Conservation (phyloP, 768 basidiomycete genomes). For the Tricholomella constricta region DNA sequence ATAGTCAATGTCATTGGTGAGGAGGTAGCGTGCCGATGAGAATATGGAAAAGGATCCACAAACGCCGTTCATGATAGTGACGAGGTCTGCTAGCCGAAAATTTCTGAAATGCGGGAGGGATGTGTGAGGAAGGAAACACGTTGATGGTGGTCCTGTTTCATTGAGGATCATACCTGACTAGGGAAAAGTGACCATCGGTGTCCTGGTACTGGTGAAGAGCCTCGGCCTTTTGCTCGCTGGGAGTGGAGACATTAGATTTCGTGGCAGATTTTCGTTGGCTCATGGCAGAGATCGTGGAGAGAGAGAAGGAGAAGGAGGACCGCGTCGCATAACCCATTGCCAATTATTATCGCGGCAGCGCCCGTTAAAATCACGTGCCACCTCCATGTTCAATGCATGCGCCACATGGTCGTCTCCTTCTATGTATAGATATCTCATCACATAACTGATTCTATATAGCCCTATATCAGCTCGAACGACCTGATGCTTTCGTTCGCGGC, state of each 20-base stretch:
- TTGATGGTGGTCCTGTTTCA: slow-evolving; percentile 15
- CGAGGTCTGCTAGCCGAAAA: slow-evolving; percentile 95
- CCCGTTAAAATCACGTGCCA: slow-evolving; percentile 13
- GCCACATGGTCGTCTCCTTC: too few species aligned
- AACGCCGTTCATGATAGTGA: slow-evolving; percentile 99
- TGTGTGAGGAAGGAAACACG: slow-evolving; percentile 10
- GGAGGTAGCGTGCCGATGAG: slow-evolving; percentile 86
- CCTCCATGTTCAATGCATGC: neutral
- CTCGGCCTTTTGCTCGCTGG: slow-evolving; percentile 31
- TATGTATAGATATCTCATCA: too few species aligned
- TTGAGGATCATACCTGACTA: slow-evolving; percentile 73
- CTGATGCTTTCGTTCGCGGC: slow-evolving; percentile 10
- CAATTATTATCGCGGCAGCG: slow-evolving; percentile 2
- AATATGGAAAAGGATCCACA: slow-evolving; percentile 97
- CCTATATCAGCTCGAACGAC: slow-evolving; percentile 9
- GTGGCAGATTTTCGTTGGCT: slow-evolving; percentile 49
- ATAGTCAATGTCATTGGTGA: slow-evolving; percentile 75
- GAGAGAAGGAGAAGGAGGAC: neutral
- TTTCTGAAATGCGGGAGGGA: slow-evolving; percentile 57
- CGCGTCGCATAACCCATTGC: neutral
- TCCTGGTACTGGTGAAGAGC: slow-evolving; percentile 83
- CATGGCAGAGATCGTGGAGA: slow-evolving; percentile 35
- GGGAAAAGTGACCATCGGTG: slow-evolving; percentile 93
- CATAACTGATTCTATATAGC: neutral
- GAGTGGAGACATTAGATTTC: slow-evolving; percentile 25